Evolutionary conservation across 805 yeast species (phyloP).

Genomic region (Candida montana): DNA sequence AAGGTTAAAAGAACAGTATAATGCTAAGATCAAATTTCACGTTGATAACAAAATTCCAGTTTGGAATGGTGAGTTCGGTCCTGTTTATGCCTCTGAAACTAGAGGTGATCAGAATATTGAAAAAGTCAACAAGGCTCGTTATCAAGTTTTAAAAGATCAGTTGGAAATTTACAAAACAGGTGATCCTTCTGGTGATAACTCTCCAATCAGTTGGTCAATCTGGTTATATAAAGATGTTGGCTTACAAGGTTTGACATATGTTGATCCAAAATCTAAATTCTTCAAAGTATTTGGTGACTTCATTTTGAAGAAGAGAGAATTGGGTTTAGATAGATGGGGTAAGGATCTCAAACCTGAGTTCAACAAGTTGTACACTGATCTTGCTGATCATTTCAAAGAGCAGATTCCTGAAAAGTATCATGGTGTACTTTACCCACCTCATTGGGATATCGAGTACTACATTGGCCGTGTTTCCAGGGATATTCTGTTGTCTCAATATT

Average conservation of each 20-base stretch:
- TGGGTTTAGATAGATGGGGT: slow-evolving; percentile 49
- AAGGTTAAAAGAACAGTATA: slow-evolving; percentile 33
- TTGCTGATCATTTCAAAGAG: slow-evolving; percentile 33
- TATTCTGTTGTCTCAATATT: slow-evolving; percentile 38
- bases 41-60: slow-evolving; percentile 37
- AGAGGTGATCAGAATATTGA: slow-evolving; percentile 38
- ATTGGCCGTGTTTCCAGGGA: slow-evolving; percentile 37
- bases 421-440: slow-evolving; percentile 35
- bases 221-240: slow-evolving; percentile 53
- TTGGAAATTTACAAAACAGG: slow-evolving; percentile 38
- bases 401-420: slow-evolving; percentile 38
- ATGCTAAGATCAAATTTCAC: slow-evolving; percentile 41
- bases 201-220: slow-evolving; percentile 45
- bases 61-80: slow-evolving; percentile 53
- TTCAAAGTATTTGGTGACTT: slow-evolving; percentile 37
- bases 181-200: slow-evolving; percentile 42
- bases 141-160: slow-evolving; percentile 40
- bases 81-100: slow-evolving; percentile 40
- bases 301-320: slow-evolving; percentile 36
- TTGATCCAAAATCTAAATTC: slow-evolving; percentile 40
- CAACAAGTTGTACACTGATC: slow-evolving; percentile 31
- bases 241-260: slow-evolving; percentile 44
- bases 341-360: slow-evolving; percentile 37
- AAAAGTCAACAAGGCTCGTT: slow-evolving; percentile 34
- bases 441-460: slow-evolving; percentile 36